These are phyloP conservation scores for Cyathus striatus DNA, from an alignment of 768 basidiomycete genomes.

Conservation along the genomic window DNA sequence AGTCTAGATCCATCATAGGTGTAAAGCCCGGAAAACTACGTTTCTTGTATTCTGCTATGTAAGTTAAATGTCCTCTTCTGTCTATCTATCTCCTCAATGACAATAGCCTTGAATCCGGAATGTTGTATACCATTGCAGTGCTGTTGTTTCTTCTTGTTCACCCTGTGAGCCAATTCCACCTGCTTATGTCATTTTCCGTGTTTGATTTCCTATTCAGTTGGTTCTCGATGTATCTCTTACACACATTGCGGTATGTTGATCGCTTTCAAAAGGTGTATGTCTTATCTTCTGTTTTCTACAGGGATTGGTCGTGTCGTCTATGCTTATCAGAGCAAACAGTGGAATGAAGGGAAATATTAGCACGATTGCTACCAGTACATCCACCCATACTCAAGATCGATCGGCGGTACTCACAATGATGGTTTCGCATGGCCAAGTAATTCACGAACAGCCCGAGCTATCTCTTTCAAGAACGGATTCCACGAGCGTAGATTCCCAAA, in stretches of 20 bases:
- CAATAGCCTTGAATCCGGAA: conserved; percentile 15
- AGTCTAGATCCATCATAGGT: conserved; percentile 5
- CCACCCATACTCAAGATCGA: background rate
- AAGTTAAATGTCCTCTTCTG: background rate
- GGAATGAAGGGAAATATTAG: background rate
- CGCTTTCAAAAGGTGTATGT: too few species aligned
- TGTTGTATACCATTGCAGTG: conserved; percentile 14
- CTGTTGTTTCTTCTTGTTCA: conserved; percentile 16
- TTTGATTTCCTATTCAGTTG: conserved; percentile 7
- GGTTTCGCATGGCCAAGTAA: background rate
- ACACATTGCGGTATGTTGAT: conserved; percentile 15
- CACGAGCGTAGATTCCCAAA: background rate
- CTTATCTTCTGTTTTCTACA: too few species aligned
- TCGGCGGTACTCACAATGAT: background rate
- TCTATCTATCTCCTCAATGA: background rate
- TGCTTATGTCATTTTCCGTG: background rate
- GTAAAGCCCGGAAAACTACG: background rate
- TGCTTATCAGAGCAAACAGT: too few species aligned
- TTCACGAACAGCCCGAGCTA: background rate
- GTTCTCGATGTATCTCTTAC: conserved; percentile 16
- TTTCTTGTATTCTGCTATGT: background rate
- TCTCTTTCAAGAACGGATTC: background rate
- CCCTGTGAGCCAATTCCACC: conserved; percentile 8
- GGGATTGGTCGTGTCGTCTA: background rate
- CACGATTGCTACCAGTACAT: background rate